Base-by-base conservation (phyloP, 352 stramenopile species). In the Globisporangium okanoganense region DNA sequence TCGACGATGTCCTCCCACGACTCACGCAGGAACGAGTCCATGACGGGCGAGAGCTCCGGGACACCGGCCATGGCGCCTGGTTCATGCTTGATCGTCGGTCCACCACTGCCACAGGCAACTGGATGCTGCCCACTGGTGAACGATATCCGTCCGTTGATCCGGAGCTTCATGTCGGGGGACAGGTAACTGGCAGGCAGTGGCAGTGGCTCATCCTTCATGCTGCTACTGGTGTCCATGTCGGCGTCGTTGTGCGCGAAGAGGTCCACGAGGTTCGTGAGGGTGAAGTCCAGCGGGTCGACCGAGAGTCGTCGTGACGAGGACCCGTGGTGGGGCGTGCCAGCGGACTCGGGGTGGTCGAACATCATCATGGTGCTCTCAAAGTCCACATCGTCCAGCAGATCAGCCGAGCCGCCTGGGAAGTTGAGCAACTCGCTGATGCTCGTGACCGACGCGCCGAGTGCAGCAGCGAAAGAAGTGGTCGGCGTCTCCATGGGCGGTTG, bases 331-430 rank as follows among this genome's bases (percentile, higher is more conserved):
- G n/a, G 13, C 0, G 31, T 36, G 16, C 33, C 41, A 2, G 44
- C n/a, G 1, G 54, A 56, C n/a, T 50, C 50, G 2, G 52, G 16
- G 24, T 72, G 67, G 38, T 85, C 76, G 10, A 90, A 67, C 74
- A 90, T 68, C 72, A 82, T 75, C 75, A 87, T 83, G 24, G 78
- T 84, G 66, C 70, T 84, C 65, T 86, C 78, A 45, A 87, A 80
- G 49, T 87, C 80, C 29, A 75, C 74, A 65, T 87, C 80, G 44
- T 87, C 68, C 12, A 87, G 69, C 40, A 86, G 53, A 54, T 85
- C 77, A 38, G 77, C 69, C 24, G 75, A 64, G 7, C 67, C 53
- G 0, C n/a, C n/a, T n/a, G 76, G 63, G n/a, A 87, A 51, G 31
- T 75, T 80, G 24, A 85, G 70, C 29, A 82, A 62, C 12, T 85